Conservation (phyloP, 495 filamentous ascomycete species). For the Viridothelium virens region DNA sequence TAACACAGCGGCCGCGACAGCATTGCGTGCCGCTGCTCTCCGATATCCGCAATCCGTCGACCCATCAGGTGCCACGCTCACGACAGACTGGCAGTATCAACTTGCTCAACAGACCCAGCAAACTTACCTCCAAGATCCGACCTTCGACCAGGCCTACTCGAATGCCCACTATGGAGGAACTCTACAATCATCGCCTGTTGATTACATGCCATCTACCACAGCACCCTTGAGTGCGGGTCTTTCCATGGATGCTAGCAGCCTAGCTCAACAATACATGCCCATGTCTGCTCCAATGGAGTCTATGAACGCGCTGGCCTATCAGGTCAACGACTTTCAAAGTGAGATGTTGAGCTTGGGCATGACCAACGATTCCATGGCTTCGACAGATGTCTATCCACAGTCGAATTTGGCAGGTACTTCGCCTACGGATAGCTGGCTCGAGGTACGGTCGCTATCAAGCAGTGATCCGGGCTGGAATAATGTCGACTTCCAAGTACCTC, state of each 20-base stretch:
- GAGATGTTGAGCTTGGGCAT: constrained; percentile 12
- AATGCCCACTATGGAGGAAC: constrained; percentile 43
- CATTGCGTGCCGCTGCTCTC: constrained; percentile 12
- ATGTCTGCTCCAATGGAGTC: constrained; percentile 57
- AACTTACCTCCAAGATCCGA: constrained; percentile 43
- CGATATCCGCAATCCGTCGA: constrained; percentile 20
- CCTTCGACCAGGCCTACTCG: constrained; percentile 46
- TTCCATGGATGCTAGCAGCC: constrained; percentile 50
- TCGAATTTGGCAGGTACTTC: constrained; percentile 57
- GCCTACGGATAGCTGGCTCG: constrained; percentile 72
- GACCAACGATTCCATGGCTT: constrained; percentile 19
- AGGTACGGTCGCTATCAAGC: constrained; percentile 72
- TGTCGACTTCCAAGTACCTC: constrained; percentile 48
- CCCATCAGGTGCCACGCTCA: constrained; percentile 29
- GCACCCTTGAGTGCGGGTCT: constrained; percentile 55
- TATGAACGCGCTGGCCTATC: constrained; percentile 43
- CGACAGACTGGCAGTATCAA: constrained; percentile 44
- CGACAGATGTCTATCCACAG: constrained; percentile 20
- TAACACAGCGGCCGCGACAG: constrained; percentile 13
- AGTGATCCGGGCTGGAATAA: constrained; percentile 80
- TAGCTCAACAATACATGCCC: constrained; percentile 46
- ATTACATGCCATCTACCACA: constrained; percentile 63
- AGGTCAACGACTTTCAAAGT: constrained; percentile 67
- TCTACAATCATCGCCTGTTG: constrained; percentile 55
- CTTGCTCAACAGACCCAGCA: constrained; percentile 44